These are phyloP conservation scores for Gracilaria domingensis DNA, from an alignment of 23 red algal species.

Conservation along the genomic window DNA sequence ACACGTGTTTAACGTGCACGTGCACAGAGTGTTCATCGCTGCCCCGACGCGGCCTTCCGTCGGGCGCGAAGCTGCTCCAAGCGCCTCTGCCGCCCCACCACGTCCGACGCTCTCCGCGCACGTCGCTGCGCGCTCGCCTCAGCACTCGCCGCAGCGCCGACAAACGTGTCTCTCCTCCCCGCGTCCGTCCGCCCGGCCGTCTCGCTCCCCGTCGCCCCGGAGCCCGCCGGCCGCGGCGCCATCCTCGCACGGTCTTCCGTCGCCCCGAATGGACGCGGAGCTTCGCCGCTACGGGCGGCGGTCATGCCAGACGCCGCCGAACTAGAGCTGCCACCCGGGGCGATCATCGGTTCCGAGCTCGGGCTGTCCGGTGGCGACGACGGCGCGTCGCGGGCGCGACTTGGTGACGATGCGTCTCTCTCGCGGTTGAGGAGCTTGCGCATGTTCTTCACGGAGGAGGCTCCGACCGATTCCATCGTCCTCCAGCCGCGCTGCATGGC, in stretches of 20 bases:
- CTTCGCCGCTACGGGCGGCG: background rate
- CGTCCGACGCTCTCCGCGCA: background rate
- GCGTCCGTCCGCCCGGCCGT: background rate
- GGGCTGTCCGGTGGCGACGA: no score
- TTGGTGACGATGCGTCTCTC: no score
- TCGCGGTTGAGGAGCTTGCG: background rate
- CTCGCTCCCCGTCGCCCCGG: background rate
- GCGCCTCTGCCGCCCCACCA: background rate
- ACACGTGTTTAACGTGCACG: no score
- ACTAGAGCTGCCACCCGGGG: background rate
- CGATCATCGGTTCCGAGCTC: no score
- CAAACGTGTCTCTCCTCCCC: slow-evolving; percentile 1
- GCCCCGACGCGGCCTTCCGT: background rate
- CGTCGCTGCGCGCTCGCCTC: background rate
- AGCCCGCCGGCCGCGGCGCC: background rate
- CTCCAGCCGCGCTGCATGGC: background rate
- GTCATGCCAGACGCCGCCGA: background rate
- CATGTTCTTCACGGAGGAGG: background rate
- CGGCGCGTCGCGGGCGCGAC: no score
- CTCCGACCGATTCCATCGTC: background rate
- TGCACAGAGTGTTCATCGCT: no score
- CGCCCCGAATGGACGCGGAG: no score
- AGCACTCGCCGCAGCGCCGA: background rate
- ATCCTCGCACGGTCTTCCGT: no score
- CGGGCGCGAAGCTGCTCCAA: background rate